Evolutionary conservation across 1,139 yeast genomes (phyloP), one percentile per base, ranked within the genome.

Genomic region (Pneumocystis jirovecii): DNA sequence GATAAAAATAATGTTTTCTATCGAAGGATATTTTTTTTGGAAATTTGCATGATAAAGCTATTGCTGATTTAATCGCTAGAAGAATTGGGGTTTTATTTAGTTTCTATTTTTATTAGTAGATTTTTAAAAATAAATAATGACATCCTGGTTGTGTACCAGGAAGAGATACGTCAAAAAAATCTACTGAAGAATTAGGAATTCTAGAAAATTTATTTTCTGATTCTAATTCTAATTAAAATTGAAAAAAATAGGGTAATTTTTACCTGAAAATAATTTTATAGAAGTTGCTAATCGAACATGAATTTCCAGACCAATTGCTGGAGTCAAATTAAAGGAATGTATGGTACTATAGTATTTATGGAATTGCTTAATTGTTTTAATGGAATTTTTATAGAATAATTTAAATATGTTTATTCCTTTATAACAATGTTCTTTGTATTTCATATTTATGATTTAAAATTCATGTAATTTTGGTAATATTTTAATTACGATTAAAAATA

Each of bases 1-100:
- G 95, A 73, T 93, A 93, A 74, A 93, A 91, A 74, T 93, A 93
- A 74, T 93, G 99, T 74, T 93, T 93, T 69, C 99, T 78, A 73
- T 93, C 99, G 74, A 93, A 93, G 1, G 85, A 78, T 0, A 93
- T 86, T 12, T 73, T 70, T 0, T 75, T 69, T 67, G 83, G 83
- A 25, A 93, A 80, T 0, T 79, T 74, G 68, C 91, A 83, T 62
- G 85, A 80, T 64, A 91, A 76, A 0, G 95, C 89, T 1, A 82
- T 76, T 0, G 96, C 91, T 0, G 96, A 83, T 70, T 83, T 83
- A 60, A 89, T 73, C 0, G 96, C 96, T 62, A 83, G 79, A 0
- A 82, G 72, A 8, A 93, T 75, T 0, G 95, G 95, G 71, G 89
- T 88, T 25, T 84, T 83, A 73, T 91, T 93, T 66, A 95, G 75